phyloP scores from a whole-genome alignment of 164 flowering plant species.

The Annona cherimola region DNA sequence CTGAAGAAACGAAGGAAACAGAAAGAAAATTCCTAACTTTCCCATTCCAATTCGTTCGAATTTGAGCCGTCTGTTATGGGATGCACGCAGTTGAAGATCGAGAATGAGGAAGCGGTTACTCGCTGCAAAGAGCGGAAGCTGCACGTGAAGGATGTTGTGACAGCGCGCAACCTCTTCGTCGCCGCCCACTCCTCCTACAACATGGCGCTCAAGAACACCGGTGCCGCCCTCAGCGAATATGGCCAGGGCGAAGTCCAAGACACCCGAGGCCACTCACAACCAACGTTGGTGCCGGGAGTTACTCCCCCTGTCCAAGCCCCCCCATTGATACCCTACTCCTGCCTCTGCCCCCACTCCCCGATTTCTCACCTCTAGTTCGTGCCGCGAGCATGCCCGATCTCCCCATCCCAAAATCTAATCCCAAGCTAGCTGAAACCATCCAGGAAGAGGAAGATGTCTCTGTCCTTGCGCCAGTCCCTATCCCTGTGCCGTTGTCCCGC shows the following conservation, averaged over 20 bases:
- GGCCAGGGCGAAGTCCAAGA: slow-evolving; percentile 59
- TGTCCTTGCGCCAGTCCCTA: too few species aligned
- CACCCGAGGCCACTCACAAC: neutral
- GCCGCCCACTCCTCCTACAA: slow-evolving; percentile 77
- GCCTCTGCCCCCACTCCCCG: slow-evolving; percentile 54
- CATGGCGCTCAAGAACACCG: slow-evolving; percentile 65
- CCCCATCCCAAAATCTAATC: slow-evolving; percentile 20
- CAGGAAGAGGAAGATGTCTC: slow-evolving; percentile 36
- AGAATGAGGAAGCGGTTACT: slow-evolving; percentile 74
- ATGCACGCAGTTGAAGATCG: slow-evolving; percentile 83
- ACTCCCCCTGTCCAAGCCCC: slow-evolving; percentile 26
- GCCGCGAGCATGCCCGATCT: slow-evolving; percentile 60
- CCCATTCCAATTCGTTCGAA: neutral
- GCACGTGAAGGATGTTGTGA: slow-evolving; percentile 64
- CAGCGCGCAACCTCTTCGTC: slow-evolving; percentile 65
- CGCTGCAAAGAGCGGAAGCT: slow-evolving; percentile 70
- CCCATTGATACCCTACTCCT: too few species aligned
- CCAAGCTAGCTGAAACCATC: slow-evolving; percentile 20
- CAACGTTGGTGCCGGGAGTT: neutral
- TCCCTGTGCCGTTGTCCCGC: too few species aligned
- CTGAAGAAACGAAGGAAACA: neutral
- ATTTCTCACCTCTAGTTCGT: slow-evolving; percentile 35
- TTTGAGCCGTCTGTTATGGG: slow-evolving; percentile 43
- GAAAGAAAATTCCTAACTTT: neutral
- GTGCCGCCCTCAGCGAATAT: slow-evolving; percentile 85